A percentile compares a stretch with the other conserved stretches of the same genome.
These are phyloP conservation scores for Curvularia eragrostidis DNA, from an alignment of 2,329 filamentous ascomycete species.

Conservation along the genomic window DNA sequence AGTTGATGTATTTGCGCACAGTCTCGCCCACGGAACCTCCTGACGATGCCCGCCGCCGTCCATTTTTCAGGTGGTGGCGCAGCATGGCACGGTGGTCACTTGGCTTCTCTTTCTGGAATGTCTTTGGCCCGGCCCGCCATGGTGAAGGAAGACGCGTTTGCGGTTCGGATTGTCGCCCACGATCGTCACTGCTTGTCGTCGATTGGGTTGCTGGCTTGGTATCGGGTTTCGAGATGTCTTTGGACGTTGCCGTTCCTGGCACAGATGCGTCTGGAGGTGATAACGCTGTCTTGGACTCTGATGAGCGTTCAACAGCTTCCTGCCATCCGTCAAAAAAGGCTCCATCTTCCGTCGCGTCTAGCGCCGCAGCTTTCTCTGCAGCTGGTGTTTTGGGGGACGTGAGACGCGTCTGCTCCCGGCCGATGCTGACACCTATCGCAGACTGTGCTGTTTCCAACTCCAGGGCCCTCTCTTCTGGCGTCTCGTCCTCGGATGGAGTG, in stretches of 20 bases:
- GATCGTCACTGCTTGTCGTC: conserved; percentile 13
- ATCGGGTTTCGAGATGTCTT: neutral
- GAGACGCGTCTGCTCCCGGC: conserved; percentile 63
- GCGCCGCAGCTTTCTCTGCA: conserved; percentile 64
- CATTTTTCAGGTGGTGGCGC: conserved; percentile 47
- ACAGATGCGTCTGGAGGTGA: neutral
- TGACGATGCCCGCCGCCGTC: conserved; percentile 51
- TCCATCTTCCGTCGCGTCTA: conserved; percentile 56
- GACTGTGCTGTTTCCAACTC: conserved; percentile 52
- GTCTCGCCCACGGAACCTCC: conserved; percentile 45
- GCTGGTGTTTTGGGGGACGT: conserved; percentile 64
- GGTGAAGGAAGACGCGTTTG: conserved; percentile 52
- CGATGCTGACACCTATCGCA: conserved; percentile 66
- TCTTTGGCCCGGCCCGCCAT: conserved; percentile 52
- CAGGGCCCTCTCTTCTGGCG: conserved; percentile 36
- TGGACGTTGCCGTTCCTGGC: neutral
- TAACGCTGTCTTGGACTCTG: conserved; percentile 3
- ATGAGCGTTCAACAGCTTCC: conserved; percentile 16
- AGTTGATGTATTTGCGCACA: conserved; percentile 47
- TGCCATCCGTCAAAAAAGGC: conserved; percentile 57
- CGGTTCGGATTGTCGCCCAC: conserved; percentile 19
- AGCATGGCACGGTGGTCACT: conserved; percentile 48
- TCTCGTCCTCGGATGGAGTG: conserved; percentile 56
- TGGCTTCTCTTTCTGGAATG: conserved; percentile 39
- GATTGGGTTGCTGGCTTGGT: neutral